Conservation (phyloP, 768 basidiomycete genomes). For the Candolleomyces eurysporus region DNA sequence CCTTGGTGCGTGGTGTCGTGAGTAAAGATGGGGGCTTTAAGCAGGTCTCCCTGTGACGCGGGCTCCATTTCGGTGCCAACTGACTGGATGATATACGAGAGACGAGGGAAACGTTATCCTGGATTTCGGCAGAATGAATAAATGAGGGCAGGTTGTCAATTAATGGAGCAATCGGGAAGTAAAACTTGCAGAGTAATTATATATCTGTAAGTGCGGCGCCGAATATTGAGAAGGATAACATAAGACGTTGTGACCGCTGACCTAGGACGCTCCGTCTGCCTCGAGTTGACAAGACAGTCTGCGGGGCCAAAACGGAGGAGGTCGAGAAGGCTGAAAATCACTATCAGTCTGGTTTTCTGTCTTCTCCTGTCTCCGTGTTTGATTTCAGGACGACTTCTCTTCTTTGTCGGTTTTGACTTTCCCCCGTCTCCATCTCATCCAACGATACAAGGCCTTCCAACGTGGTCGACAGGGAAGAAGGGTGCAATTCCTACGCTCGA, state of each 20-base stretch:
- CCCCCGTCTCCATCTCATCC: background rate
- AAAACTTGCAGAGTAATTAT: no score
- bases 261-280: background rate
- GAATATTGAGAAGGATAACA: background rate
- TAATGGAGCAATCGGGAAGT: no score
- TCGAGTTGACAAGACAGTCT: background rate
- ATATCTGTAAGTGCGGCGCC: no score
- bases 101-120: background rate
- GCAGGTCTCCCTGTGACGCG: background rate
- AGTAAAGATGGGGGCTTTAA: background rate
- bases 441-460: background rate
- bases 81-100: background rate
- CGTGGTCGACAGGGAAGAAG: background rate
- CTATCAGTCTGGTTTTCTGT: slow-evolving; percentile 2
- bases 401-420: background rate
- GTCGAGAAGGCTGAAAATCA: background rate
- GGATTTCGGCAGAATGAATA: background rate
- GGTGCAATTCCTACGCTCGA: background rate
- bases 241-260: background rate
- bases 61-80: background rate
- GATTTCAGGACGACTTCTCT: background rate
- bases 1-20: background rate
- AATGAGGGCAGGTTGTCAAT: background rate
- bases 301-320: slow-evolving; percentile 3
- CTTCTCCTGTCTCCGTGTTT: background rate